Conservation (phyloP, 1,284 basidiomycete species). For the Heterobasidion occidentale region DNA sequence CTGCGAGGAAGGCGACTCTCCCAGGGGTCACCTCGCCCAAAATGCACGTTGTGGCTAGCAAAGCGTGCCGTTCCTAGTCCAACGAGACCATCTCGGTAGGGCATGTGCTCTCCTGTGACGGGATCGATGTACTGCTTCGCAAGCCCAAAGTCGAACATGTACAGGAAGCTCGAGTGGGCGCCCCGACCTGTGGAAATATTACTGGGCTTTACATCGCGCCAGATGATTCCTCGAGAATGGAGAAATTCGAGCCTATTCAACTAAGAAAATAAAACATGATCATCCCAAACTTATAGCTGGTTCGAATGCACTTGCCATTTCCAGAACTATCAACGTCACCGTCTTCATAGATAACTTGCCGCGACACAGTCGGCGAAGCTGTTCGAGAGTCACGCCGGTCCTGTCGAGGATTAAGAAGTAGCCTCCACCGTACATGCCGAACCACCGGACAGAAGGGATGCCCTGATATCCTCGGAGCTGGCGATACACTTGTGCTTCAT, state of each 20-base stretch:
- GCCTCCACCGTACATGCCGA: slow-evolving; percentile 3
- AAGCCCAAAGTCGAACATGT: slow-evolving; percentile 12
- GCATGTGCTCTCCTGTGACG: slow-evolving; percentile 9
- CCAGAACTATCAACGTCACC: slow-evolving; percentile 11
- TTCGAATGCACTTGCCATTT: slow-evolving; percentile 6
- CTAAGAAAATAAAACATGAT: not conserved
- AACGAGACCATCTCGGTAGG: slow-evolving; percentile 3
- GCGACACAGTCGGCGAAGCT: slow-evolving; percentile 10
- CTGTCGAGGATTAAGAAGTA: slow-evolving; percentile 13
- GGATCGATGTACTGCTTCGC: slow-evolving; percentile 9
- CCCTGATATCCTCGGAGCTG: slow-evolving; percentile 2
- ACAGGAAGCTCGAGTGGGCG: not conserved
- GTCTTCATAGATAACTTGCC: slow-evolving; percentile 10
- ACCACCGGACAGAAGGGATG: slow-evolving; percentile 7
- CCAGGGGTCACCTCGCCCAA: slow-evolving; percentile 1
- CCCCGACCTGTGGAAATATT: slow-evolving; percentile 12
- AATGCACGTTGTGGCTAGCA: slow-evolving; percentile 8
- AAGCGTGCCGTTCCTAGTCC: slow-evolving; percentile 8
- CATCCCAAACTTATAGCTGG: not conserved
- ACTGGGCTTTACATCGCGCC: slow-evolving; percentile 13
- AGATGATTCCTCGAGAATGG: slow-evolving; percentile 11
- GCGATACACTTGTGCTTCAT: slow-evolving; percentile 6
- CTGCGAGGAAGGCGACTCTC: too few relatives aligned
- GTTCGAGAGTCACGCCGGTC: slow-evolving; percentile 10
- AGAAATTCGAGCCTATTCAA: slow-evolving; percentile 6